Evolutionary conservation across 495 filamentous ascomycete genomes (phyloP).

Genomic region (Penicillium desertorum): DNA sequence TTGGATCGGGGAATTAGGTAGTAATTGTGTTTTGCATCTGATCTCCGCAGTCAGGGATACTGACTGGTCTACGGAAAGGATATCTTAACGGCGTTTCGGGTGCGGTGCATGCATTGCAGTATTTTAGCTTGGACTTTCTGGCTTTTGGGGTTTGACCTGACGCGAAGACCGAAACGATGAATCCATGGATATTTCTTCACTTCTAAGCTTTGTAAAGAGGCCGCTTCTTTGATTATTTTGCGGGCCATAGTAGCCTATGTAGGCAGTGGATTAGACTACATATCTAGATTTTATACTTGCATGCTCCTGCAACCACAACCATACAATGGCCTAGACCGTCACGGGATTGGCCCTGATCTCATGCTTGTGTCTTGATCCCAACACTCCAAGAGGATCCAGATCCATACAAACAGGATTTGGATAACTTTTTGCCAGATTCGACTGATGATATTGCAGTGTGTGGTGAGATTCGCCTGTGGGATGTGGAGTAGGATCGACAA

Average conservation of each 20-base stretch:
- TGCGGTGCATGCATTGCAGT: conserved; percentile 22
- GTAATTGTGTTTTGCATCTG: conserved; percentile 12
- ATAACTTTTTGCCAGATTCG: too few relatives aligned
- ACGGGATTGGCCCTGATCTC: neutral
- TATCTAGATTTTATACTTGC: too few relatives aligned
- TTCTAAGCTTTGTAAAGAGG: neutral
- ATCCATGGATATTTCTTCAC: conserved; percentile 1
- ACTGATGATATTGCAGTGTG: too few relatives aligned
- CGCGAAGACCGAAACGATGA: conserved; percentile 3
- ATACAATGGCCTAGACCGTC: neutral
- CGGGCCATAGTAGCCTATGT: neutral
- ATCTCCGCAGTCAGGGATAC: conserved; percentile 2
- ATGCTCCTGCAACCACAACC: too few relatives aligned
- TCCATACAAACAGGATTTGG: conserved; percentile 4
- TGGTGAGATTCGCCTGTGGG: too few relatives aligned
- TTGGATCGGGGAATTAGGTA: conserved; percentile 10
- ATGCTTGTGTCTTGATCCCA: neutral
- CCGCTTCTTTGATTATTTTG: neutral
- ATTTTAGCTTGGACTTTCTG: conserved; percentile 18
- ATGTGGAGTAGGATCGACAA: too few relatives aligned
- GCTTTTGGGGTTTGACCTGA: conserved; percentile 16
- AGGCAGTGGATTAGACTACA: neutral
- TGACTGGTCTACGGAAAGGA: conserved; percentile 9
- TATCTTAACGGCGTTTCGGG: conserved; percentile 32
- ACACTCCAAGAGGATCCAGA: neutral